phyloP scores from a whole-genome alignment of 305 asterid species.

The Withania somnifera region DNA sequence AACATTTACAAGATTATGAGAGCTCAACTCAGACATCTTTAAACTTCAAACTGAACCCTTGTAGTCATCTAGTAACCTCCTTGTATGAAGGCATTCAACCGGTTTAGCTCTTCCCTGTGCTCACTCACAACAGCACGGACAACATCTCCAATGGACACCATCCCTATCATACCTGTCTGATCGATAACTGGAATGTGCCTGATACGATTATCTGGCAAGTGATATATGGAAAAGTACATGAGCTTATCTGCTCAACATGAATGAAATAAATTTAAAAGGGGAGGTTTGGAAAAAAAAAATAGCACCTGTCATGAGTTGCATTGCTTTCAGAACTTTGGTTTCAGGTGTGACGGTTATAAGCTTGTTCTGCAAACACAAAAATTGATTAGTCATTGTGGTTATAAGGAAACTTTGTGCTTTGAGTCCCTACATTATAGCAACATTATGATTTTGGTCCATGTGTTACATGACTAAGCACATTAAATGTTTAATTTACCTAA shows the following conservation, averaged over 20 bases:
- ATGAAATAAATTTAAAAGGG: neutral
- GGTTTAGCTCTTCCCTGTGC: conserved; percentile 84
- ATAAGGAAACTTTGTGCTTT: too few relatives aligned
- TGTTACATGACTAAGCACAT: too few relatives aligned
- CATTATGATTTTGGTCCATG: too few relatives aligned
- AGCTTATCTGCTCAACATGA: neutral
- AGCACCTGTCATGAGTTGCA: conserved; percentile 95
- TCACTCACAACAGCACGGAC: conserved; percentile 94
- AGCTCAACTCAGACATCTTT: neutral
- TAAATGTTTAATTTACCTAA: too few relatives aligned
- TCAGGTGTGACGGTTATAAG: conserved; percentile 86
- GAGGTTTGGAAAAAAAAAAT: neutral
- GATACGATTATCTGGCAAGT: conserved; percentile 75
- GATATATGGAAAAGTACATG: neutral
- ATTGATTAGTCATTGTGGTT: neutral
- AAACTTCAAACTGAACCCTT: neutral
- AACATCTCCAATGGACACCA: conserved; percentile 98
- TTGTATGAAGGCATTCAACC: conserved; percentile 78
- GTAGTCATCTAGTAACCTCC: conserved; percentile 63
- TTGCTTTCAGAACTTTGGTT: conserved; percentile 90
- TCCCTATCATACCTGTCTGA: conserved; percentile 70
- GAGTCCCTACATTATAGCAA: too few relatives aligned
- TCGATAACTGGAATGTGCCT: conserved; percentile 91
- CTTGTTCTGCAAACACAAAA: conserved; percentile 54
- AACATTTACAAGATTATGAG: conserved; percentile 28